These are phyloP conservation scores for Medicago lupulina DNA, from an alignment of 306 rosid genomes.

Conservation along the genomic window DNA sequence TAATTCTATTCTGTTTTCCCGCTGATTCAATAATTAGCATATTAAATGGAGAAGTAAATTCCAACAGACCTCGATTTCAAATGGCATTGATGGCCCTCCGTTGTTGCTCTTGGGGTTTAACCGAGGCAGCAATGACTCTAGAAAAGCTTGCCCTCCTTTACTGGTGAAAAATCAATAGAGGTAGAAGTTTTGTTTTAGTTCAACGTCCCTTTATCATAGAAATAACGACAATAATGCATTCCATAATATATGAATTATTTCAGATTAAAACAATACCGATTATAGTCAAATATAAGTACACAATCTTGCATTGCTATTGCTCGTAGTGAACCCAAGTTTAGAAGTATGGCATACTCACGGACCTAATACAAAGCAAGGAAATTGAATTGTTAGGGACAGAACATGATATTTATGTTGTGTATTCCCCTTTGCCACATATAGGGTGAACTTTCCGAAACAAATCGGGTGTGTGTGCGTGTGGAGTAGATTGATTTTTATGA, in stretches of 20 bases:
- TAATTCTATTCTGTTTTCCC: constrained; percentile 23
- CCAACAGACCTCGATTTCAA: constrained; percentile 87
- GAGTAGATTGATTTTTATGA: neutral
- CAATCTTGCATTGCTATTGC: constrained; percentile 95
- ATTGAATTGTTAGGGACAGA: constrained; percentile 23
- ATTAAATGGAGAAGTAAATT: constrained; percentile 33
- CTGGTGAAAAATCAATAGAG: constrained; percentile 54
- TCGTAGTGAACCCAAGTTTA: constrained; percentile 89
- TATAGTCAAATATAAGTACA: constrained; percentile 85
- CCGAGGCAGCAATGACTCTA: constrained; percentile 81
- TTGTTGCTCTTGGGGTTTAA: constrained; percentile 76
- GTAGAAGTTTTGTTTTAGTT: constrained; percentile 39
- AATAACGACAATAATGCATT: constrained; percentile 22
- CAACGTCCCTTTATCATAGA: constrained; percentile 27
- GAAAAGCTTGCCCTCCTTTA: constrained; percentile 92
- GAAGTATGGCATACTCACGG: constrained; percentile 91
- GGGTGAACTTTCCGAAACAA: constrained; percentile 8
- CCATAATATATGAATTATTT: constrained; percentile 32
- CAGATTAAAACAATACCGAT: constrained; percentile 61
- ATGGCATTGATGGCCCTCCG: constrained; percentile 94
- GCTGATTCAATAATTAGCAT: constrained; percentile 13
- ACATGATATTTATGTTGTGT: constrained; percentile 12
- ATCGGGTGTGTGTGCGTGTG: neutral
- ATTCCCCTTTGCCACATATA: constrained; percentile 28
- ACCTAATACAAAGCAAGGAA: constrained; percentile 61